Base-by-base conservation (phyloP, 495 filamentous ascomycete genomes). In the Bryoglossum gracile region DNA sequence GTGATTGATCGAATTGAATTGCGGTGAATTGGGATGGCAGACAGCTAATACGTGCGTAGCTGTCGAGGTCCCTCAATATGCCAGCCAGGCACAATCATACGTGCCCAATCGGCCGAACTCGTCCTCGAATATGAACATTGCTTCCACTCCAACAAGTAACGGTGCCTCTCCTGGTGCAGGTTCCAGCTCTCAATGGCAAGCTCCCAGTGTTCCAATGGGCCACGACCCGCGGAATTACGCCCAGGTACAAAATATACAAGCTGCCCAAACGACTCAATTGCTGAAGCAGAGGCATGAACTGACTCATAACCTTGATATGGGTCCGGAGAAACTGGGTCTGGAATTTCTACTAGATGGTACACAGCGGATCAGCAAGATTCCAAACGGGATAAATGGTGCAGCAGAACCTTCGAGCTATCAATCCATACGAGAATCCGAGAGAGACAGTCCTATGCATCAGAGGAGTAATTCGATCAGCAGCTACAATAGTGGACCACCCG, bases 331-430 rank as follows among this genome's bases (percentile, higher is more conserved):
- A 40, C 70, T 89, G 17, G 82, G 76, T 22, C 74, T 90, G 24
- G 80, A 80, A 37, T 87, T 86, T 41, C 65, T 88, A 1, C 70
- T 88, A 1, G 80, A 80, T 40, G 51, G 61, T 65, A 48, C 64
- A 66, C 44, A 65, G 58, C 41, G 44, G 28, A 35, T 51, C n/a
- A 50, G 49, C 38, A 56, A 60, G 21, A 56, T 56, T 17, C 40
- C 61, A 23, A 45, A 53, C 44, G 50, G 57, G 1, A 38, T 54
- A 18, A 51, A 61, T 45, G 47, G 57, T 4, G 24, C 34, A 36
- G 22, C 42, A 34, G 40, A 63, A 66, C 17, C 62, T 52, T 10
- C 67, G 60, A 55, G 54, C 53, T 40, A 65, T 62, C 43, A 65
- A 64, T 22, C 58, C 41, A 37, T 33, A 51, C 33, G 54, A 53